Percentiles rank a stretch among this genome's conserved stretches.
Evolutionary conservation across 2,329 filamentous ascomycete species (phyloP).

Genomic region (Colletotrichum viniferum): DNA sequence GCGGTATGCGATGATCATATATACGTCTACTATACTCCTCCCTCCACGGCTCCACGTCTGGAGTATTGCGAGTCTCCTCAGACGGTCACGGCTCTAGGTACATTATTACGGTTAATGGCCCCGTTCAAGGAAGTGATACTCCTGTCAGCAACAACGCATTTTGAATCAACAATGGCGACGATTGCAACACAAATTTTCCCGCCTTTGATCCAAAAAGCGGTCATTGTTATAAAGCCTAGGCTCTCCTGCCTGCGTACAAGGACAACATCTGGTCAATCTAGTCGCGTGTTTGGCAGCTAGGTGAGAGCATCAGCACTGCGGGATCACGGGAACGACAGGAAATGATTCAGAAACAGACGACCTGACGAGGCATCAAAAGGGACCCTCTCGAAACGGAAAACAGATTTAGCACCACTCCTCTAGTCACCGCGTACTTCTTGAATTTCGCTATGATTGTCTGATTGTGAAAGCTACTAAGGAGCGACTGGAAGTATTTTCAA

Average conservation of each 20-base stretch:
- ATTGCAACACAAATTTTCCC: fast-evolving
- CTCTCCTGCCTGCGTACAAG: neutral
- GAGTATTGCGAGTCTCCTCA: neutral
- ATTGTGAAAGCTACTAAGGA: neutral
- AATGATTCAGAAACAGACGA: neutral
- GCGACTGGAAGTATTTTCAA: neutral
- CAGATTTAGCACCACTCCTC: neutral
- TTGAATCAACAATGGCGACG: neutral
- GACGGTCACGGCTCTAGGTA: neutral
- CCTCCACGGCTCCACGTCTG: neutral
- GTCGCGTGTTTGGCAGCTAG: neutral
- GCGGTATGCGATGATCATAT: neutral
- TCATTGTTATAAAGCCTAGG: neutral
- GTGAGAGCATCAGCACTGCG: neutral
- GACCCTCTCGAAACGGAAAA: neutral
- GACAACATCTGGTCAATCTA: fast-evolving
- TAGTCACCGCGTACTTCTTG: neutral
- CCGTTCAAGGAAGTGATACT: neutral
- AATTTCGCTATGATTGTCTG: fast-evolving
- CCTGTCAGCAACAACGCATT: neutral
- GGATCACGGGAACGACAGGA: neutral
- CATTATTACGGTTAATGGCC: neutral
- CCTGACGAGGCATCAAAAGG: neutral
- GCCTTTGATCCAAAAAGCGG: fast-evolving
- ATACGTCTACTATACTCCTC: neutral